Percentiles rank a stretch among this genome's conserved stretches.
phyloP scores from a whole-genome alignment of 2,329 filamentous ascomycete genomes.

The Calonectria honghensis region DNA sequence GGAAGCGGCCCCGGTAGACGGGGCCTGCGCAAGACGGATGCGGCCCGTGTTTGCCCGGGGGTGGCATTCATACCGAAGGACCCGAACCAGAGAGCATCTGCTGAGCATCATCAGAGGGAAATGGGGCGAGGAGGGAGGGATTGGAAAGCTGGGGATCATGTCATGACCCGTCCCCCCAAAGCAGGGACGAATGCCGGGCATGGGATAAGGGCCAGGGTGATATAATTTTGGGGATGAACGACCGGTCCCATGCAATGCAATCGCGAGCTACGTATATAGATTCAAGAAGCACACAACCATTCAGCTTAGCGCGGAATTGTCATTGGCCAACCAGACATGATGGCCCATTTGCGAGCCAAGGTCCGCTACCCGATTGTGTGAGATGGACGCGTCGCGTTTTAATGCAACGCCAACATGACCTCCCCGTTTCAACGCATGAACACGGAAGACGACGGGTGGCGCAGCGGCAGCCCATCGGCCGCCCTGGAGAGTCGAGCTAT shows the following conservation, averaged over 20 bases:
- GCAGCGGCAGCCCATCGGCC: slow-evolving; percentile 33
- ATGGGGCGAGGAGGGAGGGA: slow-evolving; percentile 1
- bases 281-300: slow-evolving; percentile 35
- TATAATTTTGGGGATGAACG: slow-evolving; percentile 43
- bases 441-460: slow-evolving; percentile 31
- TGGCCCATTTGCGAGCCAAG: slow-evolving; percentile 31
- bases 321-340: slow-evolving; percentile 34
- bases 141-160: slow-evolving; percentile 9
- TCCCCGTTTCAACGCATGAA: slow-evolving; percentile 40
- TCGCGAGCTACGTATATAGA: slow-evolving; percentile 35
- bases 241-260: slow-evolving; percentile 45
- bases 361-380: slow-evolving; percentile 25
- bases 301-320: slow-evolving; percentile 12
- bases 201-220: slow-evolving; percentile 33
- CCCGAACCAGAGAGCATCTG: neutral
- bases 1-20: slow-evolving; percentile 5
- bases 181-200: slow-evolving; percentile 33
- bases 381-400: slow-evolving; percentile 44
- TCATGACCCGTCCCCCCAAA: slow-evolving; percentile 9
- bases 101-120: slow-evolving; percentile 12
- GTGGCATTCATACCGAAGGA: neutral
- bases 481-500: neutral
- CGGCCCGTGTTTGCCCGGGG: slow-evolving; percentile 28
- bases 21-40: slow-evolving; percentile 20
- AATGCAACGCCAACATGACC: slow-evolving; percentile 33